Evolutionary conservation across 116 monocot genomes (phyloP).

Genomic region (Zostera marina): DNA sequence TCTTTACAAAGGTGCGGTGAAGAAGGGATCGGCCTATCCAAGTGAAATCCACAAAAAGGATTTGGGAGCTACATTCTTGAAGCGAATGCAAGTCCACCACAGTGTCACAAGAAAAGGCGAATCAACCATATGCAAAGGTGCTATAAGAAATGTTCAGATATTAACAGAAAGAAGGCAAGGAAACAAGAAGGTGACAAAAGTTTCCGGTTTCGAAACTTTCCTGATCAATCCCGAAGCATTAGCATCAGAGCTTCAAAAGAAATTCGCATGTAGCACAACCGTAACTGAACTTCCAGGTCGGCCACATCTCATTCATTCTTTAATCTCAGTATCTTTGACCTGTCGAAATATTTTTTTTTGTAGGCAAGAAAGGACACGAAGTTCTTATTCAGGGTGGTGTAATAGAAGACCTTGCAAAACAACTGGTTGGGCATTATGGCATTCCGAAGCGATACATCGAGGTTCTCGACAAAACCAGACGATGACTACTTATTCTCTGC

Average conservation of each 20-base stretch:
- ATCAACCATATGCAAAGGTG: slow-evolving; percentile 51
- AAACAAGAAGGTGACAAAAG: slow-evolving; percentile 86
- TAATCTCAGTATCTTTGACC: background rate
- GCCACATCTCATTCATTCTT: background rate
- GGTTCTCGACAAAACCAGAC: slow-evolving; percentile 84
- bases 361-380: slow-evolving; percentile 90
- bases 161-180: slow-evolving; percentile 88
- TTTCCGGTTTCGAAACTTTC: slow-evolving; percentile 81
- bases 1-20: slow-evolving; percentile 76
- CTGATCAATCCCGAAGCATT: slow-evolving; percentile 72
- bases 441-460: slow-evolving; percentile 84
- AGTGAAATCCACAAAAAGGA: slow-evolving; percentile 88
- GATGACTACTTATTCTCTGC: too few relatives aligned
- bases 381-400: slow-evolving; percentile 91
- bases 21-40: slow-evolving; percentile 76
- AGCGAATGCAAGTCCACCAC: slow-evolving; percentile 77
- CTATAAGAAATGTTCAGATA: slow-evolving; percentile 55
- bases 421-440: slow-evolving; percentile 78
- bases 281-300: slow-evolving; percentile 86
- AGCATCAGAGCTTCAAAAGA: slow-evolving; percentile 88
- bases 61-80: slow-evolving; percentile 61
- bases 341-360: background rate
- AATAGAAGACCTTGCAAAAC: slow-evolving; percentile 68
- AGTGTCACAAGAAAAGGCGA: slow-evolving; percentile 50
- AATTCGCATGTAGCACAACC: slow-evolving; percentile 95